Base-by-base conservation (phyloP, 2,329 filamentous ascomycete genomes). In the Colletotrichum graminicola region DNA sequence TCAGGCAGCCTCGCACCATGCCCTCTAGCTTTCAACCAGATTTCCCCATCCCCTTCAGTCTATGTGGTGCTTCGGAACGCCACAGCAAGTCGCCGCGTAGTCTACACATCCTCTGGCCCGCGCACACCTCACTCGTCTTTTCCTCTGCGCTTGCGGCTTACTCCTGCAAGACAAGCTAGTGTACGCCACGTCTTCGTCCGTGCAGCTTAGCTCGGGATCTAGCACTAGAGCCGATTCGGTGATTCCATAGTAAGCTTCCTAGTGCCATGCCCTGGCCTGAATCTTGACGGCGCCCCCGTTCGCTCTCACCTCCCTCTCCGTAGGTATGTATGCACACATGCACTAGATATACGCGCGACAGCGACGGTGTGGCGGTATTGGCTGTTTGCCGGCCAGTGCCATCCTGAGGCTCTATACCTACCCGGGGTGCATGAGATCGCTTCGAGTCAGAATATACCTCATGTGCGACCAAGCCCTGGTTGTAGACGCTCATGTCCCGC, bases 81-180 rank as follows among this genome's bases (percentile, higher is more conserved):
- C 41, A 65, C 43, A 55, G 32, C 21, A 52, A 34, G 18, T 52
- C 14, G 23, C n/a, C 29, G 45, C 16, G 23, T 34, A 29, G 26
- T 23, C 32, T 41, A 26, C 56, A 47, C 12, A 64, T 32, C 23
- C 34, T 57, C 66, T 39, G 36, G 51, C 54, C 45, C 47, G 43
- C 32, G 59, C 36, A 12, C 18, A n/a, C 34, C n/a, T 41, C 18
- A 62, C 34, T 56, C 36, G 49, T 36, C 36, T 43, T 14, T n/a
- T 36, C 34, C 45, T 23, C n/a, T 26, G 68, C 64, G 68, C 64
- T 71, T 71, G 68, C 64, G 57, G 68, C 64, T 59, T 67, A 57
- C 52, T 36, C 29, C 51, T 54, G 51, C 52, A 62, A 62, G 57
- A 65, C 45, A 43, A 18, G 26, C n/a, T 45, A 45, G 43, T 11